Evolutionary conservation across 1,284 basidiomycete species (phyloP), one percentile per base, ranked within the genome.

Genomic region (Malassezia yamatoensis): DNA sequence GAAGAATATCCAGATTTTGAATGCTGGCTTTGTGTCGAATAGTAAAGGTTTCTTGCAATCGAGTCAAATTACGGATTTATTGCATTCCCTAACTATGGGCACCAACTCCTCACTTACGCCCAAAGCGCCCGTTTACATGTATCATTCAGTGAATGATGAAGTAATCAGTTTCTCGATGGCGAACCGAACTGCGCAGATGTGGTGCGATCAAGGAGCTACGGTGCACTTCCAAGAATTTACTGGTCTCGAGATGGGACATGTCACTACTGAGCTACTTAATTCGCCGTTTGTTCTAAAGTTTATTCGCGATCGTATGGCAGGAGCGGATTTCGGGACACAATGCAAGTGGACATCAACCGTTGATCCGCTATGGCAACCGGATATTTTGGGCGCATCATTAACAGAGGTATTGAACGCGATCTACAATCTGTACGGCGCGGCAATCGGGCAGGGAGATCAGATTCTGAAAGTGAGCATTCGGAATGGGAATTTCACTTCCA

Each of bases 171-270:
- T 51, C 53, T 15, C 21, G 2, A 43, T 32, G 50, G 38, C 38
- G 8, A 60, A 62, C 13, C 61, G 51, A 5, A 54, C 53, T 9
- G 67, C 70, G 32, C 44, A 60, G 18, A 43, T 60, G 24, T 70
- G 72, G 53, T 74, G 71, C 48, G 36, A 59, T 3, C 53, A 61
- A 20, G 70, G 70, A 8, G 70, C 69, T 29, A 55, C 65, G 43
- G 61, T 72, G 40, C 51, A 61, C 12, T 70, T 63, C 39, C 50
- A 60, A 24, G 35, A 53, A 10, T 62, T 59, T 44, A 53, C 45
- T 1, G 50, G 55, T 11, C 2, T 52, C 3, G 55, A 50, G 35
- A 54, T 54, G 51, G 48, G 54, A 6, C 60, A 62, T 47, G 44
- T 62, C 5, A 48, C 54, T 44, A 58, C 55, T 4, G 55, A 58